Percentiles rank a stretch among this genome's conserved stretches.
These are phyloP conservation scores for Sextonia rubra DNA, from an alignment of 164 flowering plant species.

Conservation along the genomic window DNA sequence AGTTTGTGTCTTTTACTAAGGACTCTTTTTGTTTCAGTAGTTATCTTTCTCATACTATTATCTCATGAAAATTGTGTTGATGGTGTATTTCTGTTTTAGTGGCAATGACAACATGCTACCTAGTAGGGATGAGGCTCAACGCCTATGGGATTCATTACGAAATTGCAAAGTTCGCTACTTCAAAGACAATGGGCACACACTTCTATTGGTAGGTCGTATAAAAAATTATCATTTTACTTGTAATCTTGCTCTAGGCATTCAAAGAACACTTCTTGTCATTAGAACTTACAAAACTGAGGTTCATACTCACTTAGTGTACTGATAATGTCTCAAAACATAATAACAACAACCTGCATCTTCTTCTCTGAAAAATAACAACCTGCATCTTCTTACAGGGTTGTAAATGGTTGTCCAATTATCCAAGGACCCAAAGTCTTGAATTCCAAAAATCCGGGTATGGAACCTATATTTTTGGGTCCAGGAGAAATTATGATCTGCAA, in stretches of 20 bases:
- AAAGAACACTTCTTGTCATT: not conserved
- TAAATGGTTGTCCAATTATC: no score
- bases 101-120: conserved; percentile 86
- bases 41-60: not conserved
- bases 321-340: not conserved
- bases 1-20: not conserved
- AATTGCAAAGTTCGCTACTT: conserved; percentile 61
- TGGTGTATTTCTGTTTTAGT: conserved; percentile 37
- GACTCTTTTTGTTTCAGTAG: not conserved
- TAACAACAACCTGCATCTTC: not conserved
- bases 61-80: conserved; percentile 7
- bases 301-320: not conserved
- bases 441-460: no score
- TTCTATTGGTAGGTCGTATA: conserved; percentile 1
- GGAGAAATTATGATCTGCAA: no score
- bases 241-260: not conserved
- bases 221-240: not conserved
- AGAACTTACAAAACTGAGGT: not conserved
- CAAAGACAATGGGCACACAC: conserved; percentile 66
- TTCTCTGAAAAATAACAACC: no score
- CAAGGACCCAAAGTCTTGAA: no score
- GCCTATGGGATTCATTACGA: conserved; percentile 39
- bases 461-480: no score
- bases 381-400: not conserved
- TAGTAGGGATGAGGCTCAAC: conserved; percentile 62